Conservation (phyloP, 1,139 yeast species). For the Candida albicans region DNA sequence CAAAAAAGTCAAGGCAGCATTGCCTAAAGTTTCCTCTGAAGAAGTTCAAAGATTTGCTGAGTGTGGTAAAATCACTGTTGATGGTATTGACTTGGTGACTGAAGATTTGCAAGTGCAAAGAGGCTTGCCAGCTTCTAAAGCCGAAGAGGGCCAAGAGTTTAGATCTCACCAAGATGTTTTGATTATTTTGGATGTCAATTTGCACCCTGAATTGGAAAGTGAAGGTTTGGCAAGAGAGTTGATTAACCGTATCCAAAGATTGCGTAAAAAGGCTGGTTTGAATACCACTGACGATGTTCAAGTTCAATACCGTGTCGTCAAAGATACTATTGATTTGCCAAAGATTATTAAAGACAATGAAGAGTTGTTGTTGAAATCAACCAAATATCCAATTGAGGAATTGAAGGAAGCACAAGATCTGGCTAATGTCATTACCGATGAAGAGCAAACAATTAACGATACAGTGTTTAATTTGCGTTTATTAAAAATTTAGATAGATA, state of each 20-base stretch:
- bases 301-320: slow-evolving; percentile 72
- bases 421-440: slow-evolving; percentile 69
- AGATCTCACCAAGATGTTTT: slow-evolving; percentile 88
- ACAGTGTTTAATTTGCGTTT: slow-evolving; percentile 79
- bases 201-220: slow-evolving; percentile 83
- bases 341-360: slow-evolving; percentile 63
- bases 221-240: slow-evolving; percentile 97
- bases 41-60: slow-evolving; percentile 77
- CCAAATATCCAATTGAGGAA: slow-evolving; percentile 60
- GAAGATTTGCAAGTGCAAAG: slow-evolving; percentile 92
- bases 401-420: slow-evolving; percentile 38
- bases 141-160: slow-evolving; percentile 72
- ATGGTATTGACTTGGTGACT: slow-evolving; percentile 79
- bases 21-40: slow-evolving; percentile 76
- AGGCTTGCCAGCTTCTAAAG: slow-evolving; percentile 67
- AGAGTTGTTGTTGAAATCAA: slow-evolving; percentile 71
- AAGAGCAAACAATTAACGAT: slow-evolving; percentile 87
- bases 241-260: slow-evolving; percentile 94
- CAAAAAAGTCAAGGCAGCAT: slow-evolving; percentile 89
- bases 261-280: slow-evolving; percentile 94
- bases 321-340: slow-evolving; percentile 71
- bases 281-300: slow-evolving; percentile 93
- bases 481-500: slow-evolving; percentile 49
- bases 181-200: slow-evolving; percentile 82
- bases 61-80: slow-evolving; percentile 77